Conservation (phyloP, 305 asterid species). For the Striga hermonthica region DNA sequence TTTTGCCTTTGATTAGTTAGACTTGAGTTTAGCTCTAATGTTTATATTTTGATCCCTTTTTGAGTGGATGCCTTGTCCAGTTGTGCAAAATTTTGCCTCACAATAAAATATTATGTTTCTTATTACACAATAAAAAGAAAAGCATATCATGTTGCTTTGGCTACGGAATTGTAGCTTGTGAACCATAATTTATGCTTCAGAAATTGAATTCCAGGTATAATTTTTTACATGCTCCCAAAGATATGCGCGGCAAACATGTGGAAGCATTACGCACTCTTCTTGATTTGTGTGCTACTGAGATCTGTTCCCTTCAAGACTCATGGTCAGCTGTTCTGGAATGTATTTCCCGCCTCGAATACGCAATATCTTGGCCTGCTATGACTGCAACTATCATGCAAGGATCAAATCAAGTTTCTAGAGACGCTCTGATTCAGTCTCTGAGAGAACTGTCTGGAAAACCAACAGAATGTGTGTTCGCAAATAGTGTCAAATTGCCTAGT, state of each 20-base stretch:
- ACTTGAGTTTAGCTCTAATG: no score
- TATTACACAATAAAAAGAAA: no score
- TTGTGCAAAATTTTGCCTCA: no score
- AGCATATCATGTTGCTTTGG: background rate
- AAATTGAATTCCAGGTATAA: conserved; percentile 65
- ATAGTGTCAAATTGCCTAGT: conserved; percentile 84
- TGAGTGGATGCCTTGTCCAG: no score
- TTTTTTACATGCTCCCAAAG: conserved; percentile 95
- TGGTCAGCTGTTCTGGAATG: conserved; percentile 93
- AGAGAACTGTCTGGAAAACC: conserved; percentile 95
- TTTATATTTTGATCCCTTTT: no score
- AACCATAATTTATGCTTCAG: conserved; percentile 28
- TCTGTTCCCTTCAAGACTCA: conserved; percentile 81
- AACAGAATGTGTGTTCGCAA: conserved; percentile 78
- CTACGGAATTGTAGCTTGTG: conserved; percentile 12
- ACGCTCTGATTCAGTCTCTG: conserved; percentile 73
- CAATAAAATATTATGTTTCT: no score
- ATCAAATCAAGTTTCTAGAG: conserved; percentile 83
- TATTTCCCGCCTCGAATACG: conserved; percentile 92
- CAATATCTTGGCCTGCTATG: conserved; percentile 77
- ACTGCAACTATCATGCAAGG: conserved; percentile 92
- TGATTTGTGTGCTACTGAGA: conserved; percentile 68
- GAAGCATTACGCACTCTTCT: conserved; percentile 92
- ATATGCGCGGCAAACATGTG: conserved; percentile 87
- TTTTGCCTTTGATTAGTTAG: no score